Base-by-base conservation (phyloP, 1,284 basidiomycete genomes). In the Boletus semigastroideus region DNA sequence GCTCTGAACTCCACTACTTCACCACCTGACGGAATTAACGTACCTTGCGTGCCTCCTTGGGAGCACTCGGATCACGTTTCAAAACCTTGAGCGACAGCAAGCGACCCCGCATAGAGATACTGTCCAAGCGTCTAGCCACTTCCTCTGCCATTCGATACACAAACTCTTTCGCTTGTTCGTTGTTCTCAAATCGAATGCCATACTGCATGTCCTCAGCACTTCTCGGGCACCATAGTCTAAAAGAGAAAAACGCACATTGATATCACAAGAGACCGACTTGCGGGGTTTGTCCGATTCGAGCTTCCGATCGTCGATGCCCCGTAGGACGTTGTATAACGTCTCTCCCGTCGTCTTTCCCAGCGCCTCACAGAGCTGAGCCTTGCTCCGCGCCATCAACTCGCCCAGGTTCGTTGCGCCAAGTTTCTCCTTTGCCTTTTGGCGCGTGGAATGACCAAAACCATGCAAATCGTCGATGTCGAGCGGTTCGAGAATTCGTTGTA, bases 41-140 rank as follows among this genome's bases (percentile, higher is more conserved):
- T 58, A 90, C 90, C 78, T 98, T 99, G 1, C 95, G 88, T n/a
- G 92, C 82, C 64, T 99, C 97, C 12, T 90, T 75, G 0, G 95
- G 94, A 0, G 96, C 93, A 48, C 81, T 82, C 0, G 90, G 84
- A 66, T 92, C 87, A 8, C 96, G 82, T 58, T 87, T 86, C 90
- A 98, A 88, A 55, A 98, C 75, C 69, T 95, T 96, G 57, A 98
- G 70, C 0, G 90, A 94, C 20, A 97, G 70, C 27, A 82, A 82
- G 8, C 83, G 77, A 4, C 92, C 93, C 39, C 80, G 72, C 74
- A 87, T 84, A 25, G 80, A 76, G 36, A 88, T 78, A 38, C 75
- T 81, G 48, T 83, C 78, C 64, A 94, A 74, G 8, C 91, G 79
- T 55, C 78, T 81, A 27, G 81, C 76, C n/a, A 92, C 87, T 69